Evolutionary conservation across 202 grass and related monocot species (phyloP), one percentile per base, ranked within the genome.

Genomic region (Zizania palustris): DNA sequence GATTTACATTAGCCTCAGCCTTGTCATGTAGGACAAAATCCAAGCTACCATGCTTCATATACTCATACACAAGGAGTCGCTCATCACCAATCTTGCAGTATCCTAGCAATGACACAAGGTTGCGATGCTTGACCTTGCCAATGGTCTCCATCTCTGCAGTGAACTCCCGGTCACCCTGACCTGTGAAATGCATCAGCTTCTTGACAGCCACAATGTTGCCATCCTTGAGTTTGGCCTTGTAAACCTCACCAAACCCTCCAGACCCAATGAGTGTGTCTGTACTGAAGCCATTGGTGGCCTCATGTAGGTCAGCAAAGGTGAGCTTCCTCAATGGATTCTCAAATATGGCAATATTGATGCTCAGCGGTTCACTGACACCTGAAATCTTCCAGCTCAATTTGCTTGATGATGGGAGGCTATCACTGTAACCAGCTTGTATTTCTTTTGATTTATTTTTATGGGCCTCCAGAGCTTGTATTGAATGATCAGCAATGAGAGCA

Each of bases 91-190:
- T 84, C 82, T 92, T 92, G 80, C 90, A 92, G 60, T 92, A 92
- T 22, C 90, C 90, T 21, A 92, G 62, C 60, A 92, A 69, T 0
- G 90, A 80, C 21, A 92, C 90, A 53, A 92, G 84, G n/a, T 92
- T 92, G 8, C 80, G 86, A 67, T 92, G 90, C 72, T 86, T 92
- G 76, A 92, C 79, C 79, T 92, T 92, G 40, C 90, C 90, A 5
- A 92, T 92, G 3, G 90, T 92, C 71, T 92, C 90, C 90, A 92
- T 92, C 66, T 92, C 90, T 1, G 90, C 83, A 13, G 80, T 93
- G 80, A 89, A 93, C 53, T 89, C 86, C 22, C 90, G 72, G 60
- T 93, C 90, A 33, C 90, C 90, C 85, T 93, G 90, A 11, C 90
- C 86, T 13, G 90, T 84, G 57, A 89, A 87, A 75, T 93, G 84